phyloP scores from a whole-genome alignment of 2,329 filamentous ascomycete genomes.

The Neophaeococcomyces aloes region DNA sequence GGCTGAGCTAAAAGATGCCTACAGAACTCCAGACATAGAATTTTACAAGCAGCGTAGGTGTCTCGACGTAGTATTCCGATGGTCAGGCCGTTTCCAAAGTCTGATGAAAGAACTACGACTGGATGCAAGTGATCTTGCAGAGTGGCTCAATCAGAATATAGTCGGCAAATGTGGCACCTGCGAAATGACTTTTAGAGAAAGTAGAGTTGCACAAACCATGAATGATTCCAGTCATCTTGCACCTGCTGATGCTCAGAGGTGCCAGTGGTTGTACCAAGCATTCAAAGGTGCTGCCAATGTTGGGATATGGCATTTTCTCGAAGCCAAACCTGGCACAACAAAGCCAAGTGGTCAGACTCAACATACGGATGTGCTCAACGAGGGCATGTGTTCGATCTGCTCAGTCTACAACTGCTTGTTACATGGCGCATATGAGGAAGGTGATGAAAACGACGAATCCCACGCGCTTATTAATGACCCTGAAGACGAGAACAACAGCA shows the following conservation, averaged over 20 bases:
- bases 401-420: slow-evolving; percentile 19
- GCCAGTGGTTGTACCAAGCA: slow-evolving; percentile 11
- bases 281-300: slow-evolving; percentile 13
- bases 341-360: slow-evolving; percentile 8
- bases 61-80: slow-evolving; percentile 3
- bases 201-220: neutral
- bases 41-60: neutral
- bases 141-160: neutral
- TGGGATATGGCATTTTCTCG: slow-evolving; percentile 20
- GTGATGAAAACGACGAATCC: slow-evolving; percentile 10
- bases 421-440: slow-evolving; percentile 20
- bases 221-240: neutral
- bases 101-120: neutral
- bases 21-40: slow-evolving; percentile 4
- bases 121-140: neutral
- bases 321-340: slow-evolving; percentile 6
- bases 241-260: neutral
- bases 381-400: slow-evolving; percentile 18
- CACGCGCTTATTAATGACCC: slow-evolving; percentile 18
- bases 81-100: neutral
- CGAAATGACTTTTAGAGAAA: neutral
- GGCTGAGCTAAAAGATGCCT: slow-evolving; percentile 13
- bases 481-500: slow-evolving; percentile 16
- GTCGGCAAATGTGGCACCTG: slow-evolving; percentile 1
- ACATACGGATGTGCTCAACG: neutral